A percentile compares a stretch with the other conserved stretches of the same genome.
Conservation (phyloP, 169 alveolate genomes). For the Plasmodium adleri region DNA sequence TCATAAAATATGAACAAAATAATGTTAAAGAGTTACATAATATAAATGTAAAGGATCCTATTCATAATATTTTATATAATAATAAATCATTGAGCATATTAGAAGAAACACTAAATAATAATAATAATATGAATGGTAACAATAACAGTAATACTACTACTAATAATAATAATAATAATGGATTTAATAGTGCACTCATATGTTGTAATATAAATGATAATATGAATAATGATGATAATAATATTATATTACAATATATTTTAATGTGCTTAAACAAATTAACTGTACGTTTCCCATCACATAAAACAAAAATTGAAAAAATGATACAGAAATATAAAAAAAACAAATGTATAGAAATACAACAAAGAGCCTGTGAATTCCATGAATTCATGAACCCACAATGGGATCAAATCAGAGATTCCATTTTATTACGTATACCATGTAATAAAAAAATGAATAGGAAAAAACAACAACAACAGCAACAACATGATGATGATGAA, state of each 20-base stretch:
- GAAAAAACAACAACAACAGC: slow-evolving; percentile 5
- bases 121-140: slow-evolving; percentile 1
- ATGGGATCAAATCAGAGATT: slow-evolving; percentile 73
- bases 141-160: not conserved
- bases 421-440: slow-evolving; percentile 54
- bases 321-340: slow-evolving; percentile 78
- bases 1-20: slow-evolving; percentile 56
- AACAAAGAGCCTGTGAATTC: slow-evolving; percentile 88
- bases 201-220: slow-evolving; percentile 75
- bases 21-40: slow-evolving; percentile 58
- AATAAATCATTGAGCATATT: slow-evolving; percentile 42
- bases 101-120: slow-evolving; percentile 23
- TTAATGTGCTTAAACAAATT: slow-evolving; percentile 83
- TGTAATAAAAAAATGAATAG: slow-evolving; percentile 31
- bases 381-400: slow-evolving; percentile 68
- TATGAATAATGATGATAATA: slow-evolving; percentile 38
- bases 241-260: slow-evolving; percentile 80
- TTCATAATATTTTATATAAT: slow-evolving; percentile 64
- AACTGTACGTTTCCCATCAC: slow-evolving; percentile 77
- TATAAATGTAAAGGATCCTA: slow-evolving; percentile 72
- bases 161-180: slow-evolving; percentile 12
- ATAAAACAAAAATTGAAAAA: slow-evolving; percentile 73
- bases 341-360: slow-evolving; percentile 83
- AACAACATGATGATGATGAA: not conserved
- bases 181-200: slow-evolving; percentile 45